Conservation (phyloP, 805 yeast species). For the Metschnikowia bowlesiae region DNA sequence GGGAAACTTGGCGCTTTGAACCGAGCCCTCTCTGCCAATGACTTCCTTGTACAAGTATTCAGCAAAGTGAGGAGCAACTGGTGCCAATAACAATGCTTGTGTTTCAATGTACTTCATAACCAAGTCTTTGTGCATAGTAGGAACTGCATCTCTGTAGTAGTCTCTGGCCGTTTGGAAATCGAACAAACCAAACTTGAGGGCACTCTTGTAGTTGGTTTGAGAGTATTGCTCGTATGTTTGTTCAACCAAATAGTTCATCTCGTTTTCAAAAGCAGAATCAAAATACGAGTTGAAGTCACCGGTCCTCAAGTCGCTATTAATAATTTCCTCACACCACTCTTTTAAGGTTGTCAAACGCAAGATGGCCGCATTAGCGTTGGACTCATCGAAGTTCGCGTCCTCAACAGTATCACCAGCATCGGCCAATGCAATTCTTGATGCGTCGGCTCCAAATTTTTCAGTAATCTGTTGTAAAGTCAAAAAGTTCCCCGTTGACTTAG, state of each 20-base stretch:
- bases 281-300: slow-evolving; percentile 59
- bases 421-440: slow-evolving; percentile 93
- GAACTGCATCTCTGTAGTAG: slow-evolving; percentile 81
- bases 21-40: slow-evolving; percentile 58
- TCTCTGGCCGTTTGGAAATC: slow-evolving; percentile 96
- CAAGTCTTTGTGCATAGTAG: slow-evolving; percentile 76
- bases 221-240: slow-evolving; percentile 68
- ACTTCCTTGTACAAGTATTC: slow-evolving; percentile 86
- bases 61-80: slow-evolving; percentile 94
- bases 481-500: slow-evolving; percentile 96
- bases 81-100: slow-evolving; percentile 81
- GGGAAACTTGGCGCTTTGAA: slow-evolving; percentile 80
- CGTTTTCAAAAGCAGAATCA: slow-evolving; percentile 88
- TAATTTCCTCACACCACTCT: slow-evolving; percentile 89
- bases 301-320: slow-evolving; percentile 46
- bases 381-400: slow-evolving; percentile 96
- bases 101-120: slow-evolving; percentile 77
- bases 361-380: slow-evolving; percentile 95
- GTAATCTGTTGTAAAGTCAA: slow-evolving; percentile 82
- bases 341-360: slow-evolving; percentile 85
- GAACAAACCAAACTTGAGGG: slow-evolving; percentile 84
- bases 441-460: slow-evolving; percentile 94
- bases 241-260: slow-evolving; percentile 78
- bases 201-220: slow-evolving; percentile 76
- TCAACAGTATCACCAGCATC: slow-evolving; percentile 98